phyloP scores from a whole-genome alignment of 1,284 basidiomycete genomes.

The Ceratorhiza oryzae-sativae region DNA sequence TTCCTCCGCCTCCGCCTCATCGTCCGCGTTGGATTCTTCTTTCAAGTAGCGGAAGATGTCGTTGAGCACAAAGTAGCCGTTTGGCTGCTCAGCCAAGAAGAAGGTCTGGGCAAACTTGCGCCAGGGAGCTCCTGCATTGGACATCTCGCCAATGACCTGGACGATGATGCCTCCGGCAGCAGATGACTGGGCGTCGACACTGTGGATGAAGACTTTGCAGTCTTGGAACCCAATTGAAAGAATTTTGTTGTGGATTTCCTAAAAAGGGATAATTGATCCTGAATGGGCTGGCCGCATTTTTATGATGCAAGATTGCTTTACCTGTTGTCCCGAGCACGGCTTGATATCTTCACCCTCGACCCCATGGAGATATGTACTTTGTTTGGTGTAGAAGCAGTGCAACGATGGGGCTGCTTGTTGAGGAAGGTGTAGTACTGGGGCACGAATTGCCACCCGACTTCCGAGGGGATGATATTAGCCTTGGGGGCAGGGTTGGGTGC shows the following conservation, averaged over 20 bases:
- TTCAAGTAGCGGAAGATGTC: conserved; percentile 97
- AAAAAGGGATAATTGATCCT: conserved; percentile 41
- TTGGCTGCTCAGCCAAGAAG: conserved; percentile 99
- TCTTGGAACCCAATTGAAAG: conserved; percentile 91
- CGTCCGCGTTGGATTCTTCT: conserved; percentile 87
- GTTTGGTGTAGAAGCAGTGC: conserved; percentile 99
- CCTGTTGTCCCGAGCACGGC: conserved; percentile 91
- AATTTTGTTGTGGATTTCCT: conserved; percentile 99
- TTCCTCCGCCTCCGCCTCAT: conserved; percentile 60
- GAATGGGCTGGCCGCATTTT: conserved; percentile 8
- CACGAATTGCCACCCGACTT: conserved; percentile 97
- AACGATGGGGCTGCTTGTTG: conserved; percentile 96
- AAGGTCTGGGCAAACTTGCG: conserved; percentile 99
- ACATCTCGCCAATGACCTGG: conserved; percentile 99
- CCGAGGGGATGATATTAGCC: conserved; percentile 55
- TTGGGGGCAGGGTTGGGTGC: conserved; percentile 30
- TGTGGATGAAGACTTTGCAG: conserved; percentile 98
- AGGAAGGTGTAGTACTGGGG: conserved; percentile 97
- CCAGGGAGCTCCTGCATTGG: conserved; percentile 90
- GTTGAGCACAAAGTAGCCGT: conserved; percentile 99
- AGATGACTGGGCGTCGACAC: conserved; percentile 92
- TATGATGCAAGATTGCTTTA: conserved; percentile 51
- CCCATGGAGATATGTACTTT: conserved; percentile 94
- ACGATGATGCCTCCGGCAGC: conserved; percentile 97
- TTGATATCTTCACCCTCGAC: conserved; percentile 93